Percentiles rank a stretch among this genome's conserved stretches.
phyloP scores from a whole-genome alignment of 129 eudicot genomes.

The Tagetes erecta region DNA sequence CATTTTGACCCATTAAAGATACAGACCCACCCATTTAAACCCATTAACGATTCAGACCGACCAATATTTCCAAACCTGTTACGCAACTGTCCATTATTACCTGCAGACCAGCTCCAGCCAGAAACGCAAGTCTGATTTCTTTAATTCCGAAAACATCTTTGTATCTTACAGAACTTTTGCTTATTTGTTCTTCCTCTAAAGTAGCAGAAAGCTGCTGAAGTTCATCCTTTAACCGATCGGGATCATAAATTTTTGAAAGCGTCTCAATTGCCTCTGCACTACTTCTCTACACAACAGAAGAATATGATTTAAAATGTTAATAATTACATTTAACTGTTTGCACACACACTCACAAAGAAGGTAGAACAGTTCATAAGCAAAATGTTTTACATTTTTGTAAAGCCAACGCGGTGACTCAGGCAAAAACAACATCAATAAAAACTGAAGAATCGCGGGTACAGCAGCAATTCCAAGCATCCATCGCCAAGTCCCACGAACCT shows the following conservation, averaged over 20 bases:
- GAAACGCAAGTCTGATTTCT: constrained; percentile 75
- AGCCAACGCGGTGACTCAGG: constrained; percentile 91
- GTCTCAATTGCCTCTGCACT: constrained; percentile 66
- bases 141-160: constrained; percentile 52
- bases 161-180: constrained; percentile 45
- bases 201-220: constrained; percentile 66
- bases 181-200: constrained; percentile 51
- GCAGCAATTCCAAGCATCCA: constrained; percentile 87
- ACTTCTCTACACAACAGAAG: constrained; percentile 40
- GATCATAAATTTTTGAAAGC: constrained; percentile 83
- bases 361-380: not conserved
- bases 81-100: constrained; percentile 23
- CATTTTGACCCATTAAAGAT: not conserved
- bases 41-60: not conserved
- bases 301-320: not conserved
- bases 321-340: not conserved
- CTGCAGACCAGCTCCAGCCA: constrained; percentile 93
- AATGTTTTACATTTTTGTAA: constrained; percentile 44
- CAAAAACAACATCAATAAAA: constrained; percentile 55
- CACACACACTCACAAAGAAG: not conserved
- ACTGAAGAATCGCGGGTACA: constrained; percentile 64
- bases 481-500: constrained; percentile 77
- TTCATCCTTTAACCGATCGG: constrained; percentile 65
- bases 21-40: not conserved
- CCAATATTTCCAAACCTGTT: not conserved